phyloP scores from a whole-genome alignment of 1,284 basidiomycete genomes.

The Gymnopus androsaceus region DNA sequence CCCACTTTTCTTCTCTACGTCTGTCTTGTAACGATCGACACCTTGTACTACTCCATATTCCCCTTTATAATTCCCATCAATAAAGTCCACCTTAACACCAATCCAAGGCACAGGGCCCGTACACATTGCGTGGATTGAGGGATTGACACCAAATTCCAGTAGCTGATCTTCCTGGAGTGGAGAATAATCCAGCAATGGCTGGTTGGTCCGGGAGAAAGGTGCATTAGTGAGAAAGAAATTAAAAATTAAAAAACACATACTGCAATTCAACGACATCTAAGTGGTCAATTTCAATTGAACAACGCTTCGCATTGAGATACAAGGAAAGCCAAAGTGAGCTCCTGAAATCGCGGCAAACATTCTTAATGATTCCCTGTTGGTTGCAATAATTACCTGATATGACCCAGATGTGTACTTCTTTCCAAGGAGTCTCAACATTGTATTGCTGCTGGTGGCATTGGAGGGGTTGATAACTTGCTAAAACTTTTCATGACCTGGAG shows the following conservation, averaged over 20 bases:
- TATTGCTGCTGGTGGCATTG: neutral
- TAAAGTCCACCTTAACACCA: neutral
- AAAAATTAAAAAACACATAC: neutral
- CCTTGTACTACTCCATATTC: neutral
- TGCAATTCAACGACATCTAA: neutral
- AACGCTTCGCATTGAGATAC: neutral
- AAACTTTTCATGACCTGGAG: neutral
- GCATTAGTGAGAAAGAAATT: neutral
- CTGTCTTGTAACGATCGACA: neutral
- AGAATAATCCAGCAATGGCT: neutral
- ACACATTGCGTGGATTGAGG: neutral
- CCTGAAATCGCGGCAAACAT: neutral
- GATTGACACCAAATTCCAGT: neutral
- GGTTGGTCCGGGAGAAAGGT: neutral
- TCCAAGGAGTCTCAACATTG: slow-evolving; percentile 5
- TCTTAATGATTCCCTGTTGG: neutral
- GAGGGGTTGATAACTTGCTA: neutral
- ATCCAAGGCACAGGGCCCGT: slow-evolving; percentile 3
- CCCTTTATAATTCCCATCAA: neutral
- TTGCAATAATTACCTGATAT: neutral
- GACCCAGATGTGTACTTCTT: neutral
- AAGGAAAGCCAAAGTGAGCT: neutral
- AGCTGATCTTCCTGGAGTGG: neutral
- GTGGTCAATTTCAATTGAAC: slow-evolving; percentile 3
- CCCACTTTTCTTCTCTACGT: neutral